Conservation (phyloP, 306 rosid species). For the Ochetophila trinervis region DNA sequence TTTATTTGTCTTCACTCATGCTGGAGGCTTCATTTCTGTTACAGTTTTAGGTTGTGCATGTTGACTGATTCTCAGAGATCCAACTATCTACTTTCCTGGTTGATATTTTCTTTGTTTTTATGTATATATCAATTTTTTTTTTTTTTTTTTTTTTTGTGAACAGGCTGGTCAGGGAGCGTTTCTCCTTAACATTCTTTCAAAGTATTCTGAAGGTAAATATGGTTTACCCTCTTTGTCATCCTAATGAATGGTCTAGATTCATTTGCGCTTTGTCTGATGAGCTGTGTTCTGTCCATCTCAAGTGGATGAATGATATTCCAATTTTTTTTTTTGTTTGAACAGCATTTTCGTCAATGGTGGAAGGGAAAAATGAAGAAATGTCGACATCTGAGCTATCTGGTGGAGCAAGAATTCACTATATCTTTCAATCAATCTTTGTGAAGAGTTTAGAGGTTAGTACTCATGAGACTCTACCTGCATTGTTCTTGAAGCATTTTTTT, state of each 20-base stretch:
- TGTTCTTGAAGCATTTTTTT: background rate
- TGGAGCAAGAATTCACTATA: constrained; percentile 92
- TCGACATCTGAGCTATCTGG: constrained; percentile 90
- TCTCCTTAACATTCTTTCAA: constrained; percentile 91
- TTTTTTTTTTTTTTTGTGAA: too few relatives aligned
- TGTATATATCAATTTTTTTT: constrained; percentile 14
- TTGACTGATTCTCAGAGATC: background rate
- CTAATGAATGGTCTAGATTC: constrained; percentile 5
- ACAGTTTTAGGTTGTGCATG: background rate
- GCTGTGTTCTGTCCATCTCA: background rate
- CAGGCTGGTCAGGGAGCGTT: constrained; percentile 99
- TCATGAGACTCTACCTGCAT: constrained; percentile 6
- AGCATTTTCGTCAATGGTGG: constrained; percentile 96
- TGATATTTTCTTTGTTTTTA: constrained; percentile 13
- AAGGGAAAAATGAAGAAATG: constrained; percentile 98
- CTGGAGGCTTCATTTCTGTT: background rate
- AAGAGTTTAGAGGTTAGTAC: constrained; percentile 82
- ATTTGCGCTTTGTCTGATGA: background rate
- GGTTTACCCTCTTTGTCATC: constrained; percentile 5
- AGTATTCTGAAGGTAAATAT: constrained; percentile 79
- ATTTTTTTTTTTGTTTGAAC: constrained; percentile 32
- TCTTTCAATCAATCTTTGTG: constrained; percentile 90
- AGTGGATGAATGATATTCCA: constrained; percentile 9
- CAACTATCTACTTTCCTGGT: background rate
- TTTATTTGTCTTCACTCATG: background rate